Conservation (phyloP, 1,139 yeast species). For the Yamadazyma triangularis region DNA sequence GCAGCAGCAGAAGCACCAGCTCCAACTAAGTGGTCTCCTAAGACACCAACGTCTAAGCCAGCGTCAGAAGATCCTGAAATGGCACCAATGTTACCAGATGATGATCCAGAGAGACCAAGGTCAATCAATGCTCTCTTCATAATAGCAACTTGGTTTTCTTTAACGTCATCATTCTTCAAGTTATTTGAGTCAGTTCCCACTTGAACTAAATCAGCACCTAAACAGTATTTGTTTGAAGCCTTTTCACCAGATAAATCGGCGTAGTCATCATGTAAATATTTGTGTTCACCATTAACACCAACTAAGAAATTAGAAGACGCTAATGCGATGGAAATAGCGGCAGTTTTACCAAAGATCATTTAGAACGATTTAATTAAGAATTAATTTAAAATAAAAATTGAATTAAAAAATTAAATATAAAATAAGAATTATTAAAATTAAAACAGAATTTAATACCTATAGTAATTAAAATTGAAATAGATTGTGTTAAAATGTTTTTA, state of each 20-base stretch:
- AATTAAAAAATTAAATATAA: too few species aligned
- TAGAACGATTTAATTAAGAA: too few species aligned
- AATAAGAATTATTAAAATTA: too few species aligned
- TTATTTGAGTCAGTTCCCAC: conserved; percentile 2
- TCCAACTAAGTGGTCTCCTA: conserved; percentile 2
- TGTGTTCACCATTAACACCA: conserved; percentile 10
- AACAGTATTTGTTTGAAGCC: not conserved
- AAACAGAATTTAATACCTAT: too few species aligned
- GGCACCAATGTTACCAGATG: conserved; percentile 1
- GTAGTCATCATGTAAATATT: conserved; percentile 3
- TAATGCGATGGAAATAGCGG: conserved; percentile 14
- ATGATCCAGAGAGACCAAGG: not conserved
- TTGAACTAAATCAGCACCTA: conserved; percentile 1
- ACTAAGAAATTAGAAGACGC: conserved; percentile 13
- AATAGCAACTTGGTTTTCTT: conserved; percentile 1
- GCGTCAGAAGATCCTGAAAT: not conserved
- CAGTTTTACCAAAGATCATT: conserved; percentile 14
- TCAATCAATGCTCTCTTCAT: conserved; percentile 2
- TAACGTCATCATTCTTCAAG: not conserved
- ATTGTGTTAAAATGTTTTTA: too few species aligned
- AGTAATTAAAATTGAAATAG: too few species aligned
- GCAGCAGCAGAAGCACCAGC: conserved; percentile 4
- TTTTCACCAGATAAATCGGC: conserved; percentile 6
- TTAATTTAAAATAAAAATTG: too few species aligned
- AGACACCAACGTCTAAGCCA: not conserved